Evolutionary conservation across 768 basidiomycete genomes (phyloP).

Genomic region (Lentinus tigrinus): DNA sequence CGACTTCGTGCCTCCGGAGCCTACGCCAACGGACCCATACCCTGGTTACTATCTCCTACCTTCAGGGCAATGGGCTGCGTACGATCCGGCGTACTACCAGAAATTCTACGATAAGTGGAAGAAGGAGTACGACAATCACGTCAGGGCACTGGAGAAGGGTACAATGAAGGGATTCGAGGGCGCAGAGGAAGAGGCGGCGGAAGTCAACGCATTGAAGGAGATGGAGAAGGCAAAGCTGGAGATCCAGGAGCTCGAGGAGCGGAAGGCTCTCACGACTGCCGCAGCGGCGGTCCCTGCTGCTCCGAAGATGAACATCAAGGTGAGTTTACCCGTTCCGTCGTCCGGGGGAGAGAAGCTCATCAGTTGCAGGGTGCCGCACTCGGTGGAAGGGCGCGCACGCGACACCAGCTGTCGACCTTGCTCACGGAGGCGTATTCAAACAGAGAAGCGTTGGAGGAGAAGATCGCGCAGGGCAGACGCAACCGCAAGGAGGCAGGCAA

Average conservation of each 20-base stretch:
- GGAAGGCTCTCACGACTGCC: conserved; percentile 71
- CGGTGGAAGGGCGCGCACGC: conserved; percentile 64
- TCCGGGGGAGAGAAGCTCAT: neutral
- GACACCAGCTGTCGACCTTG: conserved; percentile 79
- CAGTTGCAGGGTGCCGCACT: conserved; percentile 70
- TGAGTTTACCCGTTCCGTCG: conserved; percentile 33
- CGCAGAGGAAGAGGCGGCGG: conserved; percentile 53
- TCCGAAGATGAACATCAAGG: conserved; percentile 84
- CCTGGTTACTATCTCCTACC: conserved; percentile 88
- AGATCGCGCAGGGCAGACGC: conserved; percentile 76
- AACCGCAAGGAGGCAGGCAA: conserved; percentile 90
- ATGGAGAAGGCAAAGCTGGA: conserved; percentile 78
- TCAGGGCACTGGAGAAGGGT: conserved; percentile 72
- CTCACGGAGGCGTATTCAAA: conserved; percentile 83
- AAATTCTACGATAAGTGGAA: conserved; percentile 74
- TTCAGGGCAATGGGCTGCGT: conserved; percentile 74
- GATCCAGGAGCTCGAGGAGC: conserved; percentile 72
- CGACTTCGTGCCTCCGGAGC: conserved; percentile 70
- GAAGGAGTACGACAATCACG: conserved; percentile 65
- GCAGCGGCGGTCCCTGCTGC: conserved; percentile 50
- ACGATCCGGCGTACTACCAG: conserved; percentile 69
- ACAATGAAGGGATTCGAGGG: conserved; percentile 69
- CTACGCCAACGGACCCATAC: conserved; percentile 72
- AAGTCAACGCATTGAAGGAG: conserved; percentile 66
- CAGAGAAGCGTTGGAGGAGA: conserved; percentile 79